phyloP scores from a whole-genome alignment of 2,329 filamentous ascomycete genomes.

The Escovopsis sp. region DNA sequence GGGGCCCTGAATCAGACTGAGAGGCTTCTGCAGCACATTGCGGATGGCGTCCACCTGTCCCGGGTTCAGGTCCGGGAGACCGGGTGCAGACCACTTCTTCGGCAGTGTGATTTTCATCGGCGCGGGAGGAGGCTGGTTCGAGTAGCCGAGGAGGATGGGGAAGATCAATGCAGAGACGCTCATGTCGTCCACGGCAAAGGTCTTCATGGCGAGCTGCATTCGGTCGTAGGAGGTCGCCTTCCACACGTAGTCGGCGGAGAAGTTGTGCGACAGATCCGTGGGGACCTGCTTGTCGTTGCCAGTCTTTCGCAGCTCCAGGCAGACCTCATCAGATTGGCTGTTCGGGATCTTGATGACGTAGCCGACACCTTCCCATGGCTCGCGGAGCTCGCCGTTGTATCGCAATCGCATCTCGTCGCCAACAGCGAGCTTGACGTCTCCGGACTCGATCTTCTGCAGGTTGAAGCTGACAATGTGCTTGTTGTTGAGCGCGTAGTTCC shows the following conservation, averaged over 20 bases:
- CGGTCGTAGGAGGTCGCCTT: conserved; percentile 98
- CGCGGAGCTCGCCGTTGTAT: conserved; percentile 85
- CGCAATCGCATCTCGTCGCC: conserved; percentile 97
- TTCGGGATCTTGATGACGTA: conserved; percentile 99
- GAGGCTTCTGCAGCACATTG: conserved; percentile 79
- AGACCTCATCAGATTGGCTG: conserved; percentile 96
- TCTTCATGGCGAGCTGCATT: conserved; percentile 99
- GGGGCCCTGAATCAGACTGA: conserved; percentile 92
- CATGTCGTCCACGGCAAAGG: conserved; percentile 93
- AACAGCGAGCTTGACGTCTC: conserved; percentile 93
- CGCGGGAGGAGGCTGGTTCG: conserved; percentile 79
- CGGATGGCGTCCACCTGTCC: conserved; percentile 96
- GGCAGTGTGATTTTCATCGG: conserved; percentile 93
- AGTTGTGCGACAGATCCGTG: conserved; percentile 92
- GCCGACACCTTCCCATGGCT: conserved; percentile 91
- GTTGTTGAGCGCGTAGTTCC: conserved; percentile 92
- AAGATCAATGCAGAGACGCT: conserved; percentile 98
- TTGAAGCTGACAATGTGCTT: conserved; percentile 94
- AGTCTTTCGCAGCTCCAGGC: conserved; percentile 82
- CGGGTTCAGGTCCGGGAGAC: conserved; percentile 83
- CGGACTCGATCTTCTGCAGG: conserved; percentile 90
- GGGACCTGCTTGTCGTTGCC: conserved; percentile 94
- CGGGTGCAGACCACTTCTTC: conserved; percentile 92
- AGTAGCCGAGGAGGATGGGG: conserved; percentile 87
- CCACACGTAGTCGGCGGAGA: conserved; percentile 98